Evolutionary conservation across 495 filamentous ascomycete genomes (phyloP), one percentile per base, ranked within the genome.

Genomic region (Hypoxylon subgilvum): DNA sequence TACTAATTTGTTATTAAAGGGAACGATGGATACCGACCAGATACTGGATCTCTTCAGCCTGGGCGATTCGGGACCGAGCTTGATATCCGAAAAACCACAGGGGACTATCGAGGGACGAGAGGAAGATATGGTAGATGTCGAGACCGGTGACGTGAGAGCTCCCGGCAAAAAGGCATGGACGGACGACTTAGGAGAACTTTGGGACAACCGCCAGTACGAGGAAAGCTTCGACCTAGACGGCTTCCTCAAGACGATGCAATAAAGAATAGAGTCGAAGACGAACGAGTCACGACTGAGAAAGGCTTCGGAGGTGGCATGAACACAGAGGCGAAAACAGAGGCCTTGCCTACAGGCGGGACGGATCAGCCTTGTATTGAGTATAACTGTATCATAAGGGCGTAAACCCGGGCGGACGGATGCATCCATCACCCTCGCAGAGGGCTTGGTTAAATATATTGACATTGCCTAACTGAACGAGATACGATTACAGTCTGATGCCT

Each of bases 1-100:
- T 45, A 38, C 65, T 69, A 56, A 69, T 21, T 22, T 3, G n/a
- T 8, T 13, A 10, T 27, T n/a, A 40, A 43, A 69, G 67, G 65
- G 64, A 13, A 82, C 91, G 1, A 97, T 97, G 94, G 91, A 97
- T 74, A 98, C 94, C 44, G 94, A 96, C 66, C 91, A 98, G 72
- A 92, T 98, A 57, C 84, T 98, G 0, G 94, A 98, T 68, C 84
- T 98, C 41, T 98, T 98, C 78, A 97, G 87, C 69, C 79, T 97
- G 6, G 90, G 90, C 57, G 90, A 95, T 63, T 84, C 86, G 3
- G 89, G 86, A 6, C 77, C 83, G 1, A 85, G 76, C 13, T 79
- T 86, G 30, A 79, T 81, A 54, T 62, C 76, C 1, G 83, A 87
- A 35, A 86, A 88, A 68, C 69, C 72, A 12, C 67, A 75, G 9